A percentile compares a stretch with the other conserved stretches of the same genome.
Evolutionary conservation across 2,329 filamentous ascomycete genomes (phyloP).

Genomic region (Xylaria polymorpha): DNA sequence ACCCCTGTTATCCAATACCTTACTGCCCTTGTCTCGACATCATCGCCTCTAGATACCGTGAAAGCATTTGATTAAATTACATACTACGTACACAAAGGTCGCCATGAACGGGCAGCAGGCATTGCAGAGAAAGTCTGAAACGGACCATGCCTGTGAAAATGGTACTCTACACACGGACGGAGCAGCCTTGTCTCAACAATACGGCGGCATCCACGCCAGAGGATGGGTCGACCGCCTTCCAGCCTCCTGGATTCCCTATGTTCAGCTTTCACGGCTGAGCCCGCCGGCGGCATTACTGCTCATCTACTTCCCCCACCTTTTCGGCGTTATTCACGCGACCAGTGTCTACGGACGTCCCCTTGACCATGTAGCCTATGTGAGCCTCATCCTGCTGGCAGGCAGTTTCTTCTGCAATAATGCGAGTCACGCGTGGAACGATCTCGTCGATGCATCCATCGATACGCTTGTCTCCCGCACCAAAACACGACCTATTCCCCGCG

Average conservation of each 20-base stretch:
- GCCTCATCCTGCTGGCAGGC: constrained; percentile 25
- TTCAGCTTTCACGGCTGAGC: constrained; percentile 44
- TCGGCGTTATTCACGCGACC: constrained; percentile 39
- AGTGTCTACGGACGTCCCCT: background rate
- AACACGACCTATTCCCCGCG: constrained; percentile 46
- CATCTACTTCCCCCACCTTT: constrained; percentile 44
- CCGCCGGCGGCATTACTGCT: constrained; percentile 42
- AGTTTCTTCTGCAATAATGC: constrained; percentile 44
- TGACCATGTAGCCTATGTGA: background rate
- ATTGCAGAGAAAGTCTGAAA: too few relatives aligned
- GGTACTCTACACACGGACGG: too few relatives aligned
- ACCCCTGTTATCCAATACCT: too few relatives aligned
- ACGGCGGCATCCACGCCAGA: constrained; percentile 40
- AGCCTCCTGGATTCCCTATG: constrained; percentile 41
- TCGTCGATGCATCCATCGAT: constrained; percentile 47
- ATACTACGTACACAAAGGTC: too few relatives aligned
- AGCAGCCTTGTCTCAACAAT: constrained; percentile 41
- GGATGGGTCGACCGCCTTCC: constrained; percentile 42
- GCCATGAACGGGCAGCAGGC: too few relatives aligned
- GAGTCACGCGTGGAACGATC: constrained; percentile 47
- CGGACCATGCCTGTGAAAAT: too few relatives aligned
- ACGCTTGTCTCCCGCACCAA: constrained; percentile 39
- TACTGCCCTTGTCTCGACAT: too few relatives aligned
- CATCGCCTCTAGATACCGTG: too few relatives aligned
- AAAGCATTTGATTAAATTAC: too few relatives aligned